Base-by-base conservation (phyloP, 2,329 filamentous ascomycete genomes). In the Nemania abortiva region DNA sequence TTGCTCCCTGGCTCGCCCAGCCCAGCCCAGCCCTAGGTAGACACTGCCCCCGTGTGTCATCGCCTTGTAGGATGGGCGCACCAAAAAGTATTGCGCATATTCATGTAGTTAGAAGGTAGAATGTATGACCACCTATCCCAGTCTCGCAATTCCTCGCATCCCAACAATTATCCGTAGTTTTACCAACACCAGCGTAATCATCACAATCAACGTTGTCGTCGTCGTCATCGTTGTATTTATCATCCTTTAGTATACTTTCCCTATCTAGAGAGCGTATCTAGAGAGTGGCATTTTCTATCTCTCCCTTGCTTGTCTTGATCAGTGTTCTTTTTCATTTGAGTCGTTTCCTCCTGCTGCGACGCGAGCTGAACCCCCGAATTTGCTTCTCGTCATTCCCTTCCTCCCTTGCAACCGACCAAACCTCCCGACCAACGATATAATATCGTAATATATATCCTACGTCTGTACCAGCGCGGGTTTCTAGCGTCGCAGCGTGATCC, bases 381-480 rank as follows among this genome's bases (percentile, higher is more conserved):
- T 47, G 42, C 54, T 50, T 63, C 53, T 56, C 55, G 27, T 60
- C n/a, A 53, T 20, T 63, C 27, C 37, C 11, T 15, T 22, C 55
- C 6, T 18, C 42, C 34, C 11, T 27, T 37, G 10, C 34, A 53
- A 27, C 18, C 39, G 11, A 20, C 22, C 39, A n/a, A 18, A 18
- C 45, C 18, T 10, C 24, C 34, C 13, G 20, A 64, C 22, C 22
- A 37, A 57, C 59, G 34, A 63, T 27, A 58, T 55, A 37, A 53
- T 29, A 57, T 18, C 18, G 6, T 50, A 45, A 61, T 50, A 61
- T 39, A 49, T 53, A 20, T 27, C 7, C 34, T 37, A 9, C 7
- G 11, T 37, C 11, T 9, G 52, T 34, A 18, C 10, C 20, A 60
- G 27, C 49, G 5, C 49, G 2, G 58, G n/a, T 11, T 20, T 37